Evolutionary conservation across 2,329 filamentous ascomycete species (phyloP).

Genomic region (Diaporthe citri): DNA sequence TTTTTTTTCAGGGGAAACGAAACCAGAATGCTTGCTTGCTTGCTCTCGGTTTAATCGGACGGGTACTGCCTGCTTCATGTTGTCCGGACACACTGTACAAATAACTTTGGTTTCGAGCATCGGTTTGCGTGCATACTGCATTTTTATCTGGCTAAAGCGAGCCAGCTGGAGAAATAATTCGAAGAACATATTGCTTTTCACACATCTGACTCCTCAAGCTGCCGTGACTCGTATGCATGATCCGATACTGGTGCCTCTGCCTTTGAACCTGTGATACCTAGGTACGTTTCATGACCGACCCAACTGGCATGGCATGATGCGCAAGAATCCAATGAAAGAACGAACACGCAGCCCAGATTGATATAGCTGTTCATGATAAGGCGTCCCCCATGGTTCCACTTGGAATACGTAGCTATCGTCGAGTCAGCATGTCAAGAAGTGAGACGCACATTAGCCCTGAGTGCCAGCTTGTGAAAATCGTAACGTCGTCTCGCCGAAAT

Average conservation of each 20-base stretch:
- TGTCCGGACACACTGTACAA: slow-evolving; percentile 34
- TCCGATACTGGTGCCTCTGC: not conserved
- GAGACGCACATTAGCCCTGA: no score
- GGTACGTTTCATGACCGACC: not conserved
- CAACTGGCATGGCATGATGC: not conserved
- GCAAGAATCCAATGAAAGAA: not conserved
- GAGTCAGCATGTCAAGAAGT: not conserved
- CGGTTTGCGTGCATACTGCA: slow-evolving; percentile 14
- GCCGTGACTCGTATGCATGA: not conserved
- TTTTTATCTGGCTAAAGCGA: slow-evolving; percentile 29
- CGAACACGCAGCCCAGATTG: not conserved
- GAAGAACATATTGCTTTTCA: slow-evolving; percentile 21
- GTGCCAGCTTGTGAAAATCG: not conserved
- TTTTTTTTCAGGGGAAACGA: not conserved
- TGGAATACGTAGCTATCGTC: not conserved
- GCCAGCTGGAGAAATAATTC: slow-evolving; percentile 17
- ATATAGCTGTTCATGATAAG: not conserved
- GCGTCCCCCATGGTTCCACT: not conserved
- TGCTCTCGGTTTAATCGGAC: slow-evolving; percentile 17
- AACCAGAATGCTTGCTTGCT: slow-evolving; percentile 22
- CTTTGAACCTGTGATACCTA: not conserved
- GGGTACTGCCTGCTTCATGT: slow-evolving; percentile 16
- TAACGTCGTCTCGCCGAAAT: not conserved
- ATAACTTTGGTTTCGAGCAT: slow-evolving; percentile 25
- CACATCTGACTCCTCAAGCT: not conserved